Base-by-base conservation (phyloP, 306 rosid genomes). In the Amphicarpaea edgeworthii region DNA sequence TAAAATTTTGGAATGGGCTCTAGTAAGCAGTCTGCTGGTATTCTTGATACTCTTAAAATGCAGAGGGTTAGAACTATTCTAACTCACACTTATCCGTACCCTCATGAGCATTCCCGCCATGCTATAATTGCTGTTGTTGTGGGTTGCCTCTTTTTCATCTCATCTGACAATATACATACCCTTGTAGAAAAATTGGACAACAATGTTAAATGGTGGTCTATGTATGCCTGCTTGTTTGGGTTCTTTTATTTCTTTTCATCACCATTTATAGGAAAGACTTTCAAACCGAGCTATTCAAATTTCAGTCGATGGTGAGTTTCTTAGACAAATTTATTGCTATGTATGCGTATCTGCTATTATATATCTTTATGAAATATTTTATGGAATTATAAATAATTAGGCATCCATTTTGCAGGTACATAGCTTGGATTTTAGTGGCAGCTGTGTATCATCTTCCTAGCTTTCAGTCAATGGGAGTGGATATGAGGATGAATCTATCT, bases 231-330 rank as follows among this genome's bases (percentile, higher is more conserved):
- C 64, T 77, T 95, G 80, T 74, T 92, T 74, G 96, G 97, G 38
- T 92, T 95, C 89, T 95, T 95, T 84, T 95, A 95, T 88, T 95
- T 95, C 91, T 95, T 95, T 85, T 92, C 99, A 3, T 92, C 99
- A 6, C 99, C 99, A 46, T 95, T 95, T 87, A 59, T 95, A 42
- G 97, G 97, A 84, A 95, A 95, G 90, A 92, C 99, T 79, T 86
- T 95, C 83, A 88, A 95, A 75, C 99, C 97, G 5, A 95, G 97
- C 82, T 95, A 95, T 88, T 95, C 99, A 81, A 90, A 95, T 90
- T 95, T 95, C 81, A 92, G 97, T 82, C 89, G 97, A 76, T 95
- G 99, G 99, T 92, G 84, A 89, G 97, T 83, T 61, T 78, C 76
- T 49, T 3, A 41, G 15, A 24, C 37, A 62, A 40, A 72, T 60